These are phyloP conservation scores for Lactifluus echinatus DNA, from an alignment of 768 basidiomycete species.

Conservation along the genomic window DNA sequence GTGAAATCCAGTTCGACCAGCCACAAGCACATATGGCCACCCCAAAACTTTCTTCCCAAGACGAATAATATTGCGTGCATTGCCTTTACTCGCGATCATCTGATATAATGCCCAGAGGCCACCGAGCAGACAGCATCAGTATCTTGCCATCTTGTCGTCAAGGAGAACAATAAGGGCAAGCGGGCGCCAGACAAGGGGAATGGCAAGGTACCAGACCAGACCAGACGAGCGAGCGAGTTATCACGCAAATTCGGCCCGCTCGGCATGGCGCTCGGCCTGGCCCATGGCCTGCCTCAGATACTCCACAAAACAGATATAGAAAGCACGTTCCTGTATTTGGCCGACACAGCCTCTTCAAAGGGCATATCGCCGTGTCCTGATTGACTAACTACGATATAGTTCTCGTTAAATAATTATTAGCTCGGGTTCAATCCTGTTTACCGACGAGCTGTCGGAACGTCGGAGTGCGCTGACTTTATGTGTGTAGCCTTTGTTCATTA, in stretches of 20 bases:
- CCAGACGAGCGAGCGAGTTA: neutral
- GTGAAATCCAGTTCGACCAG: neutral
- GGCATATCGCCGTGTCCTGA: neutral
- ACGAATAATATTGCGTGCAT: neutral
- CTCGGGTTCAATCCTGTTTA: no score
- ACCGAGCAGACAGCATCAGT: neutral
- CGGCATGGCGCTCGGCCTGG: neutral
- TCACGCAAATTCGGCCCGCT: neutral
- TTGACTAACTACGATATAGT: neutral
- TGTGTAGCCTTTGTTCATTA: no score
- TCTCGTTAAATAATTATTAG: no score
- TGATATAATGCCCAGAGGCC: neutral
- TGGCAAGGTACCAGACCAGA: no score
- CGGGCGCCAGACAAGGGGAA: neutral
- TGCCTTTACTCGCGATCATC: neutral
- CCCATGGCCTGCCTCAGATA: neutral
- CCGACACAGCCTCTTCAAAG: neutral
- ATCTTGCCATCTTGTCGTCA: neutral
- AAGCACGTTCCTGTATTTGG: neutral
- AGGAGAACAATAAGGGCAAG: neutral
- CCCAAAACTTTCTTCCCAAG: slow-evolving; percentile 4
- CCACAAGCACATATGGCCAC: neutral
- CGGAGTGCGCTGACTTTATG: no score
- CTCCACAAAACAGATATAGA: neutral
- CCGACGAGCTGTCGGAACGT: no score